phyloP scores from a whole-genome alignment of 257 asterid genomes.

The Solanum habrochaites region DNA sequence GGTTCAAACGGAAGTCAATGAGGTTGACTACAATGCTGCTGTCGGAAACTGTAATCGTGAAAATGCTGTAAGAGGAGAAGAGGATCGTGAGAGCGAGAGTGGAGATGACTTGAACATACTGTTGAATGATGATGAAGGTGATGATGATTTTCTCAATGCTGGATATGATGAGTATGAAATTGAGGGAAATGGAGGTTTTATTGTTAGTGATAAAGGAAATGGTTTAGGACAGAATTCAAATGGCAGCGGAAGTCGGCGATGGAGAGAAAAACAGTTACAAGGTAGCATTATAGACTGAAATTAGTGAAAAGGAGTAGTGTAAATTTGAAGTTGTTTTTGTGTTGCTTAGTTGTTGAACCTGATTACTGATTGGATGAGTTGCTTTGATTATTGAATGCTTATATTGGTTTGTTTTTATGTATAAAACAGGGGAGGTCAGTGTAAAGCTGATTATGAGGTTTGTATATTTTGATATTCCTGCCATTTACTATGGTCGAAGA shows the following conservation, averaged over 20 bases:
- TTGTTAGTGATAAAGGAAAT: not conserved
- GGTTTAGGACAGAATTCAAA: not conserved
- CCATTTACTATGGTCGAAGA: not conserved
- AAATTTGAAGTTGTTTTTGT: not conserved
- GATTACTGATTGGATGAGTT: not conserved
- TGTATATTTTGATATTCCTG: not conserved
- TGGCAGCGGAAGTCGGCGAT: not conserved
- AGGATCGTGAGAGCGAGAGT: not conserved
- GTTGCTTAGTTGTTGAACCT: not conserved
- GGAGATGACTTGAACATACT: conserved; percentile 29
- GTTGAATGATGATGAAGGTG: conserved; percentile 17
- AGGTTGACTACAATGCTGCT: not conserved
- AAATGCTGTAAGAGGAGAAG: conserved; percentile 5
- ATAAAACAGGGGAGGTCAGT: not conserved
- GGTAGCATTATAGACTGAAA: conserved; percentile 1
- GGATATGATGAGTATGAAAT: not conserved
- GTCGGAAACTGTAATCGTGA: not conserved
- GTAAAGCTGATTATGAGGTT: not conserved
- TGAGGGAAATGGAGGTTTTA: not conserved
- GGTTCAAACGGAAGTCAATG: not conserved
- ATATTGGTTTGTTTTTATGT: not conserved
- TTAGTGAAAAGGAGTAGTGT: not conserved
- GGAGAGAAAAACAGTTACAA: conserved; percentile 2
- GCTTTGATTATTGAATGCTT: not conserved
- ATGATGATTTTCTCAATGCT: not conserved